Base-by-base conservation (phyloP, 2,329 filamentous ascomycete species). In the Pseudocercospora vitis region DNA sequence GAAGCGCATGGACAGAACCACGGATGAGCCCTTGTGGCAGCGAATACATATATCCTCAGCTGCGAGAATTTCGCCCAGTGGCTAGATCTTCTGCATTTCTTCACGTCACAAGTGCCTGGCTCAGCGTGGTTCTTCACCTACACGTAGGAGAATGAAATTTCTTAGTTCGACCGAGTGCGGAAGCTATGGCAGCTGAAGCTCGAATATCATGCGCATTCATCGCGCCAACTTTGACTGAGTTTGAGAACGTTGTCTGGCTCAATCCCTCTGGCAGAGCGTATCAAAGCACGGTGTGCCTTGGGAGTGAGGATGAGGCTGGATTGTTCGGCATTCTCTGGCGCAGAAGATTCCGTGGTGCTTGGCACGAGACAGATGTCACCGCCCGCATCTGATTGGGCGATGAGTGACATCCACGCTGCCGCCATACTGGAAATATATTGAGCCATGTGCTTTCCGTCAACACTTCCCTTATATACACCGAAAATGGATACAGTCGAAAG, bases 401-500 rank as follows among this genome's bases (percentile, higher is more conserved):
- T 23, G 2, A 3, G 11, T n/a, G 18, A 14, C 37, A 24, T 42
- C 21, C 11, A 42, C 24, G 19, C n/a, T 9, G 19, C n/a, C 3
- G 19, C 37, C 16, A 23, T 21, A 12, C 9, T 14, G 7, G 6
- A 9, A 14, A 42, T 24, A 19, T 12, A 42, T 42, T 42, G 37
- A 42, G 1, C 11, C 21, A 14, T 6, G 21, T 21, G 19, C 3
- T 23, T 42, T 21, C 24, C 18, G 14, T 37, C 19, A 14, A 24
- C 11, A 1, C 18, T 12, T 26, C 3, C 37, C 21, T 23, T 7
- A 8, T 3, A 16, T 7, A 42, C 21, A 24, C 23, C 21, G 16
- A 28, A 46, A 16, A 63, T 63, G 61, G 55, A 63, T 9, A 61
- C 61, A 1, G 23, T 62, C 16, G 61, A 63, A 31, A 52, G 39